A percentile compares a stretch with the other conserved stretches of the same genome.
Conservation (phyloP, 257 asterid species). For the Striga asiatica region DNA sequence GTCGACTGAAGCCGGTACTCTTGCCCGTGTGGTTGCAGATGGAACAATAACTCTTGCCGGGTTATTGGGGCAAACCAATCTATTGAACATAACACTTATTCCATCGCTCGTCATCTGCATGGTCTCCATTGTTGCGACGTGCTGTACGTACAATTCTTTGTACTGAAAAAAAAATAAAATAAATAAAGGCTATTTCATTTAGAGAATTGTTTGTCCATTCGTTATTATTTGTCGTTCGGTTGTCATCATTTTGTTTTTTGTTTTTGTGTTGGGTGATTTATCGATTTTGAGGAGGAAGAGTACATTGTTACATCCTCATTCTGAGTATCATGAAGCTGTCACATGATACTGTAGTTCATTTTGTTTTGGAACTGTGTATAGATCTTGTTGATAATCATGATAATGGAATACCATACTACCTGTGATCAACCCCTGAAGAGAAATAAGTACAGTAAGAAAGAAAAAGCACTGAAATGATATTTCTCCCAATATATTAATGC, state of each 20-base stretch:
- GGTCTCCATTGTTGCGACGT: conserved; percentile 69
- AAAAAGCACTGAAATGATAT: too few species aligned
- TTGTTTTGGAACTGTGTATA: too few species aligned
- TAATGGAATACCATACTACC: too few species aligned
- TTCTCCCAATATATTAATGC: too few species aligned
- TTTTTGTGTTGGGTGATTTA: not conserved
- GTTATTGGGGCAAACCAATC: conserved; percentile 51
- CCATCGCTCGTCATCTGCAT: conserved; percentile 76
- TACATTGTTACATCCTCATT: too few species aligned
- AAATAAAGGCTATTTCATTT: not conserved
- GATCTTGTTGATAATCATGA: too few species aligned
- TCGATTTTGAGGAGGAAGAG: conserved; percentile 2
- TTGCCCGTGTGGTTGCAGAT: conserved; percentile 70
- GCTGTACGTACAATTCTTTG: conserved; percentile 70
- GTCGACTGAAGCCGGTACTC: conserved; percentile 69
- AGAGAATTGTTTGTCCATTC: conserved; percentile 13
- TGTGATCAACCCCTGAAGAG: too few species aligned
- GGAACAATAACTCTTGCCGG: conserved; percentile 84
- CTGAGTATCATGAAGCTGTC: too few species aligned
- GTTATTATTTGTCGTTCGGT: conserved; percentile 7
- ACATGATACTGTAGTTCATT: too few species aligned
- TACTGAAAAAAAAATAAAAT: conserved; percentile 42
- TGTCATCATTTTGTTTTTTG: too few species aligned
- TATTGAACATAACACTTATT: conserved; percentile 63
- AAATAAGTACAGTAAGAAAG: too few species aligned